Base-by-base conservation (phyloP, 768 basidiomycete species). In the Polyporus arcularius region DNA sequence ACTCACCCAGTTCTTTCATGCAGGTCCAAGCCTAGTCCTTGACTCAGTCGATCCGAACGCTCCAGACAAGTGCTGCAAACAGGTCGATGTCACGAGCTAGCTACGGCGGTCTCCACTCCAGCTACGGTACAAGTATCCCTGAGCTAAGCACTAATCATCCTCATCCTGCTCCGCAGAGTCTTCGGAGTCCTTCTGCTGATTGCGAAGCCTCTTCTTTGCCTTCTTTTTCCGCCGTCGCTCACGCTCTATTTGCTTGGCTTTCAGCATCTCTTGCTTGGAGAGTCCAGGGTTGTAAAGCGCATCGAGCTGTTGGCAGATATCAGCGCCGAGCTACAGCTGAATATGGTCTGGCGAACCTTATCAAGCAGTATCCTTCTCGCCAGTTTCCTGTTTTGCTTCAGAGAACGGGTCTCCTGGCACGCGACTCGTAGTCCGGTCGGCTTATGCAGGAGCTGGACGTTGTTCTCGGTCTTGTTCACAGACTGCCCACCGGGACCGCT, bases 401-500 rank as follows among this genome's bases (percentile, higher is more conserved):
- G 75, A 2, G 93, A 95, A 47, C 95, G 88, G 6, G 94, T 95
- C 68, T 92, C 87, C 73, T 98, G 95, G 70, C 92, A 94, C 4
- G 85, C 78, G 14, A 96, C 90, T 41, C 95, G 86, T 53, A 96
- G 80, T 5, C 94, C 92, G 18, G 92, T 93, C 2, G 95, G 94
- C 66, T 86, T 89, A 72, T 98, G 95, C 42, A 93, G 76, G 31
- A 98, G 79, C 70, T 94, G 93, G 30, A 96, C 94, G 70, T 92
- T 90, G 74, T 95, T 87, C 78, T 89, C 84, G 61, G 92, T 94
- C 78, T 97, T 98, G 80, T 98, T 96, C 71, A 96, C 88, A 30
- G 93, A 94, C 80, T 98, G 95, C n/a, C 95, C 95, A 31, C 95
- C 95, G 62, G 94, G 94, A 16, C 94, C 95, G 70, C 91, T 88